phyloP scores from a whole-genome alignment of 805 yeast species.

The Ogataea glucozyma region DNA sequence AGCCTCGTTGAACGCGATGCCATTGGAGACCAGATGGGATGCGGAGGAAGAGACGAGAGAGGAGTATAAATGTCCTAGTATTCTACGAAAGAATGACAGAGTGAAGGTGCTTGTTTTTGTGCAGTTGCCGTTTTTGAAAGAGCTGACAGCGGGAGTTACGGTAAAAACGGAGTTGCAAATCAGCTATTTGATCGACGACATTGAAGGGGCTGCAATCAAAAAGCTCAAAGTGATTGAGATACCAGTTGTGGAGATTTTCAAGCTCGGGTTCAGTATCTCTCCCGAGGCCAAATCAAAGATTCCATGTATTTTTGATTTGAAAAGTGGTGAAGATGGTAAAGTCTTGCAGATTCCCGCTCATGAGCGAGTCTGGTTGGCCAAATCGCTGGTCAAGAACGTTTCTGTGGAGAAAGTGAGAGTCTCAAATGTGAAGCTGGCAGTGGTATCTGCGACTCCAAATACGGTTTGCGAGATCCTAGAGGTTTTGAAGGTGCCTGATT shows the following conservation, averaged over 20 bases:
- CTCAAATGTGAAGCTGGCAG: conserved; percentile 30
- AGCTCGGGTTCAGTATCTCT: conserved; percentile 29
- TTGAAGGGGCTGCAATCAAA: conserved; percentile 33
- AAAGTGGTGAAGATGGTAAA: conserved; percentile 13
- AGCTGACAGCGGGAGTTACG: conserved; percentile 10
- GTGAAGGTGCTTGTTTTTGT: conserved; percentile 11
- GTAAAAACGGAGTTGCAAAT: conserved; percentile 24
- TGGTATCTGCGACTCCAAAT: conserved; percentile 10
- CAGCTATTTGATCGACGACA: conserved; percentile 32
- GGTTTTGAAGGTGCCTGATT: background rate
- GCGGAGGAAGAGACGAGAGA: conserved; percentile 10
- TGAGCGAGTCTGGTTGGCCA: conserved; percentile 39
- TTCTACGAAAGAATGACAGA: conserved; percentile 11
- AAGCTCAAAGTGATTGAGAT: conserved; percentile 26
- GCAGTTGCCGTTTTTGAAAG: conserved; percentile 25
- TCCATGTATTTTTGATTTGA: conserved; percentile 30
- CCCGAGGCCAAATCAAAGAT: conserved; percentile 34
- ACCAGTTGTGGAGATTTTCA: conserved; percentile 35
- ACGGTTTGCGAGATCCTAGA: conserved; percentile 10
- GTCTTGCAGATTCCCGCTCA: conserved; percentile 38
- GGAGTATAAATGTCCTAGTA: conserved; percentile 11
- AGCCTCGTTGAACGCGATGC: conserved; percentile 14
- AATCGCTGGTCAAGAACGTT: conserved; percentile 33
- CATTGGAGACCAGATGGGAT: conserved; percentile 24
- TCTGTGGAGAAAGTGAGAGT: conserved; percentile 34